These are phyloP conservation scores for Botrytis deweyae DNA, from an alignment of 2,329 filamentous ascomycete species.

Conservation along the genomic window DNA sequence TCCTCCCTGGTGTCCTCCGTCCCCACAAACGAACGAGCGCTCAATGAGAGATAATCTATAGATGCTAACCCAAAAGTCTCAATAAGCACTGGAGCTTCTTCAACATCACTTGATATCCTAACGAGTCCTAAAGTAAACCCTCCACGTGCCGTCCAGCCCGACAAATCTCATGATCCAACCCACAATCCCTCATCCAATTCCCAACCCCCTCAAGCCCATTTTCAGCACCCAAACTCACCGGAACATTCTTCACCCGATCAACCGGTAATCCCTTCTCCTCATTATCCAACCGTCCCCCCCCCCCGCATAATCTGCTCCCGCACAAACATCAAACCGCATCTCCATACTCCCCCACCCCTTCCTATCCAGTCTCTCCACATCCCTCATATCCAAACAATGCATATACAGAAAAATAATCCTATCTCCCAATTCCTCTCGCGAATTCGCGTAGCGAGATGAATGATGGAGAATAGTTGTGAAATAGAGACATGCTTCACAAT, in stretches of 20 bases:
- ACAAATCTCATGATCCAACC: background rate
- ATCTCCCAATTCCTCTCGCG: background rate
- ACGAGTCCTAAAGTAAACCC: background rate
- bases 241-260: background rate
- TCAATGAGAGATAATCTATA: background rate
- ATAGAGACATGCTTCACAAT: background rate
- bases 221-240: background rate
- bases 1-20: no score
- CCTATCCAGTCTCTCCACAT: background rate
- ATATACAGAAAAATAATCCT: background rate
- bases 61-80: background rate
- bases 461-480: background rate
- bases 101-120: background rate
- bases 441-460: background rate
- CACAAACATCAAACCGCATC: background rate
- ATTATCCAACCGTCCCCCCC: background rate
- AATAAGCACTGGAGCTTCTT: background rate
- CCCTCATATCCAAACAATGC: background rate
- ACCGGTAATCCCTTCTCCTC: background rate
- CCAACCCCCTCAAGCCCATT: background rate
- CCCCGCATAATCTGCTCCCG: background rate
- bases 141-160: accelerated
- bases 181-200: background rate
- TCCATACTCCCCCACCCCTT: background rate
- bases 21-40: background rate